Percentiles rank a stretch among this genome's conserved stretches.
phyloP scores from a whole-genome alignment of 1,139 yeast genomes.

The Pichia sp. region DNA sequence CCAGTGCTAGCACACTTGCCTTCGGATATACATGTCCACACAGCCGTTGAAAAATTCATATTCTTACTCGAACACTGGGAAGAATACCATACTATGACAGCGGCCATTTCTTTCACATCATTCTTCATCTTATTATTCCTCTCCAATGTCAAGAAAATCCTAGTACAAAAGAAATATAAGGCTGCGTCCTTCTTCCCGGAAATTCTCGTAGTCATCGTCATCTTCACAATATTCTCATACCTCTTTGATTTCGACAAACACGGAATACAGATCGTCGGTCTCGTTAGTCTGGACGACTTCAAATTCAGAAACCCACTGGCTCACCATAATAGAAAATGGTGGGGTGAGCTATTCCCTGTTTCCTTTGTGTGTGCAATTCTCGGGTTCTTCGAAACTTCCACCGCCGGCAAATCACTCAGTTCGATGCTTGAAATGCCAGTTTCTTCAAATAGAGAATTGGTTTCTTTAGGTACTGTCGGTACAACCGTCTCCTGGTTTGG shows the following conservation, averaged over 20 bases:
- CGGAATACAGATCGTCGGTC: slow-evolving; percentile 73
- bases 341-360: slow-evolving; percentile 48
- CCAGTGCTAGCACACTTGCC: slow-evolving; percentile 38
- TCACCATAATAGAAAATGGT: slow-evolving; percentile 34
- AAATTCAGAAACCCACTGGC: slow-evolving; percentile 50
- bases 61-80: slow-evolving; percentile 49
- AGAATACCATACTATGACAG: slow-evolving; percentile 48
- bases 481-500: slow-evolving; percentile 67
- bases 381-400: slow-evolving; percentile 93
- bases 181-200: slow-evolving; percentile 70
- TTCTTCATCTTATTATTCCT: slow-evolving; percentile 43
- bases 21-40: slow-evolving; percentile 55
- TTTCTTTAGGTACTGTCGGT: slow-evolving; percentile 82
- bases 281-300: slow-evolving; percentile 45
- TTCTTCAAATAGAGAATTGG: slow-evolving; percentile 72
- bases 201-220: slow-evolving; percentile 68
- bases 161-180: slow-evolving; percentile 33
- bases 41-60: slow-evolving; percentile 68
- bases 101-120: slow-evolving; percentile 49
- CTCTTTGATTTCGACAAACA: slow-evolving; percentile 46
- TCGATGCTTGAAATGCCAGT: slow-evolving; percentile 64
- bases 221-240: slow-evolving; percentile 59
- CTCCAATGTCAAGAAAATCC: slow-evolving; percentile 42
- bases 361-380: slow-evolving; percentile 80
- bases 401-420: slow-evolving; percentile 82